Conservation (phyloP, 345 rosid species). For the Gossypium bickii region DNA sequence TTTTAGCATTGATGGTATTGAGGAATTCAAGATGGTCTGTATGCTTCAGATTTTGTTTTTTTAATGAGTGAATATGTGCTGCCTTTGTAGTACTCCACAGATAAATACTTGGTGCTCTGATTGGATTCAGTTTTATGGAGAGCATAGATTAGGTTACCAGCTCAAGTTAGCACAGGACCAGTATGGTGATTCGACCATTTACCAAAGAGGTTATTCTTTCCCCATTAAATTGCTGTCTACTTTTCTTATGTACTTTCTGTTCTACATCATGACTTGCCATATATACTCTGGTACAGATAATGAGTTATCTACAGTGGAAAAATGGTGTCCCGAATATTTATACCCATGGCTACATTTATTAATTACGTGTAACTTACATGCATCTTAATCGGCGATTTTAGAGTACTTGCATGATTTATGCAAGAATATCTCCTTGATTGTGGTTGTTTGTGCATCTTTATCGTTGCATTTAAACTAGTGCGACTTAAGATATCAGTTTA, state of each 20-base stretch:
- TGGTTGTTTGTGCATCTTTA: neutral
- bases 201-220: slow-evolving; percentile 56
- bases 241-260: neutral
- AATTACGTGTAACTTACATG: neutral
- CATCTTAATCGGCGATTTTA: neutral
- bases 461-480: neutral
- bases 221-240: neutral
- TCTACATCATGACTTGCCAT: neutral
- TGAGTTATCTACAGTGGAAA: neutral
- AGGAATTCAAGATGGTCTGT: neutral
- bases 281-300: neutral
- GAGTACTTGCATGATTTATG: neutral
- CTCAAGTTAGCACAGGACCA: slow-evolving; percentile 63
- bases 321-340: neutral
- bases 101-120: slow-evolving; percentile 81
- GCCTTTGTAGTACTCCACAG: slow-evolving; percentile 71
- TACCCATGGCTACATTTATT: neutral
- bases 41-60: neutral
- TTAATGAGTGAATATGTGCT: slow-evolving; percentile 14
- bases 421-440: neutral
- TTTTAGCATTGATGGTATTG: neutral
- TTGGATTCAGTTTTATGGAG: slow-evolving; percentile 86
- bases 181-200: slow-evolving; percentile 67
- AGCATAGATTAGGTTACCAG: slow-evolving; percentile 83
- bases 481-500: neutral